A percentile compares a stretch with the other conserved stretches of the same genome.
Conservation (phyloP, 2,329 filamentous ascomycete species). For the Knufia fluminis region DNA sequence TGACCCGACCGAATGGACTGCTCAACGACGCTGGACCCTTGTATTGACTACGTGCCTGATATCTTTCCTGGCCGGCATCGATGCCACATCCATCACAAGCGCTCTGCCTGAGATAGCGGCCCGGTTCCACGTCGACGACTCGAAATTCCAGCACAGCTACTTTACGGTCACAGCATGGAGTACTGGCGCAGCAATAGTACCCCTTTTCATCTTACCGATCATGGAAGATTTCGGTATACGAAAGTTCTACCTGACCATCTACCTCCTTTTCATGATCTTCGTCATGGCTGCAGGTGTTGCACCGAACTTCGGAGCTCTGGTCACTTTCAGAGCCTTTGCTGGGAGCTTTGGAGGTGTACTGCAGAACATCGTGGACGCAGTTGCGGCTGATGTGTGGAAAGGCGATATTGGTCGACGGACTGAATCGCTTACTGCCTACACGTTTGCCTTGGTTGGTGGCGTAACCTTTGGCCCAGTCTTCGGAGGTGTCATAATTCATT, state of each 20-base stretch:
- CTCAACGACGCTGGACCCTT: neutral
- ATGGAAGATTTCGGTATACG: slow-evolving; percentile 32
- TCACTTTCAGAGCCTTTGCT: slow-evolving; percentile 24
- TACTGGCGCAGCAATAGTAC: slow-evolving; percentile 34
- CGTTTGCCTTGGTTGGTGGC: slow-evolving; percentile 15
- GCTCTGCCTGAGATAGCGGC: slow-evolving; percentile 4
- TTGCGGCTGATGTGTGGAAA: slow-evolving; percentile 10
- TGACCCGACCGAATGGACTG: no score
- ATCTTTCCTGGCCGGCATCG: slow-evolving; percentile 4
- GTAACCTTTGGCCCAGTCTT: slow-evolving; percentile 18
- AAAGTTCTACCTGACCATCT: slow-evolving; percentile 21
- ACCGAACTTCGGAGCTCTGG: slow-evolving; percentile 20
- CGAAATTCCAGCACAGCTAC: slow-evolving; percentile 32
- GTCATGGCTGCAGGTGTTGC: slow-evolving; percentile 23
- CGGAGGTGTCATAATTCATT: slow-evolving; percentile 14
- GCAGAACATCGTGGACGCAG: slow-evolving; percentile 9
- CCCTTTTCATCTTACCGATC: slow-evolving; percentile 33
- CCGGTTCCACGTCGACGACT: slow-evolving; percentile 23
- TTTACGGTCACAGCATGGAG: slow-evolving; percentile 36
- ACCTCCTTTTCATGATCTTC: slow-evolving; percentile 24
- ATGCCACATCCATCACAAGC: slow-evolving; percentile 1
- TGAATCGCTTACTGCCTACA: slow-evolving; percentile 14
- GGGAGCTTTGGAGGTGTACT: slow-evolving; percentile 17
- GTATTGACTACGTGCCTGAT: neutral
- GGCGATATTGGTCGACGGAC: slow-evolving; percentile 13